These are phyloP conservation scores for Hyaloperonospora brassicae DNA, from an alignment of 352 stramenopile genomes.

Conservation along the genomic window DNA sequence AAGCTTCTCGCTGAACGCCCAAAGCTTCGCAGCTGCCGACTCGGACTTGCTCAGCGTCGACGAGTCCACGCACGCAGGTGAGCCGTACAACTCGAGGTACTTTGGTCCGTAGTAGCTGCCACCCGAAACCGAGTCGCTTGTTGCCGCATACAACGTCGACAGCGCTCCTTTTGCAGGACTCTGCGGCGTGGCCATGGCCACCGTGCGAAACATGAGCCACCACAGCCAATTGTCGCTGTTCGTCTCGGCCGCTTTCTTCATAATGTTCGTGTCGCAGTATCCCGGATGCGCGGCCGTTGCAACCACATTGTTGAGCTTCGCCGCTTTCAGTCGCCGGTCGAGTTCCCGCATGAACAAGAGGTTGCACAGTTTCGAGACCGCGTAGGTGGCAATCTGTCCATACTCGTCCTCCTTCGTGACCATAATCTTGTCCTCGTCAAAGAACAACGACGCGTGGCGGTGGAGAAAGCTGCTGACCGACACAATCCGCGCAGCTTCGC, in stretches of 20 bases:
- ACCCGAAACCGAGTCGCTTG: constrained; percentile 11
- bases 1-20: constrained; percentile 37
- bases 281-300: constrained; percentile 27
- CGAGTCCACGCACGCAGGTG: constrained; percentile 27
- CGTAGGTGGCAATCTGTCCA: constrained; percentile 20
- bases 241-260: constrained; percentile 18
- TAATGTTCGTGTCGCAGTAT: constrained; percentile 27
- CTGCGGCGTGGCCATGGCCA: constrained; percentile 3
- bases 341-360: constrained; percentile 48
- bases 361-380: constrained; percentile 34
- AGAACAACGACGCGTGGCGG: neutral
- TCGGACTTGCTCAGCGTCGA: constrained; percentile 21
- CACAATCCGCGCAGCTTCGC: constrained; percentile 34
- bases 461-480: constrained; percentile 39
- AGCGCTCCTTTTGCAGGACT: constrained; percentile 33
- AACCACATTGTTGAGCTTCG: constrained; percentile 14
- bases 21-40: constrained; percentile 22
- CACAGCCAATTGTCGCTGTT: constrained; percentile 19
- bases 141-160: constrained; percentile 37
- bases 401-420: constrained; percentile 12
- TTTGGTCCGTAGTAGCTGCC: constrained; percentile 35
- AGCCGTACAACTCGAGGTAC: constrained; percentile 20
- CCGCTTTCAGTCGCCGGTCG: constrained; percentile 23
- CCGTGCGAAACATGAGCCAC: constrained; percentile 8
- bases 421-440: constrained; percentile 20